Percentiles rank a stretch among this genome's conserved stretches.
Conservation (phyloP, 768 basidiomycete genomes). For the Lactarius trivialis region DNA sequence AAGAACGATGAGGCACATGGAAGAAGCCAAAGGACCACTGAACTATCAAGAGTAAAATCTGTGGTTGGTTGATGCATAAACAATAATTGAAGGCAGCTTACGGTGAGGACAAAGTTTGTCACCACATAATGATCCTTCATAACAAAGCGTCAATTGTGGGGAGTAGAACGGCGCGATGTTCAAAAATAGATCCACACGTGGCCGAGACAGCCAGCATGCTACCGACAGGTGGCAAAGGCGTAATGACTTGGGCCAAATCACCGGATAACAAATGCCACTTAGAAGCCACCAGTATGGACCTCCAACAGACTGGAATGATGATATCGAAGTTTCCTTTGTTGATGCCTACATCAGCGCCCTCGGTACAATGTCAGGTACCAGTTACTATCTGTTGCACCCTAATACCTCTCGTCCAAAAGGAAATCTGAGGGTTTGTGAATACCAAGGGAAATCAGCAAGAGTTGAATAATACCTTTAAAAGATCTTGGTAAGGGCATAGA, state of each 20-base stretch:
- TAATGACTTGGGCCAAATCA: neutral
- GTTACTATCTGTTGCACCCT: too few species aligned
- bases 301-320: too few species aligned
- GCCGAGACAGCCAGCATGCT: neutral
- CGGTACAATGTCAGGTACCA: too few species aligned
- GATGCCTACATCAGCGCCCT: too few species aligned
- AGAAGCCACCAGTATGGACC: too few species aligned
- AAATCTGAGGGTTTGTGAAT: too few species aligned
- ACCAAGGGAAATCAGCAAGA: too few species aligned
- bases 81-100: conserved; percentile 27
- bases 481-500: too few species aligned
- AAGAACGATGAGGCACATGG: conserved; percentile 60
- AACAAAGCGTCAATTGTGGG: conserved; percentile 33
- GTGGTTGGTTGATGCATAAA: neutral
- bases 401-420: too few species aligned
- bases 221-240: neutral
- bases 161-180: neutral
- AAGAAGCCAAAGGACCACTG: conserved; percentile 59
- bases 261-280: neutral
- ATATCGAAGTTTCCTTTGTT: too few species aligned
- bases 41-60: conserved; percentile 35
- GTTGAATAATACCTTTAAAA: too few species aligned
- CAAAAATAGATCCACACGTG: conserved; percentile 2
- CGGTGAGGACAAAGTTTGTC: conserved; percentile 62
- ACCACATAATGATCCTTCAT: conserved; percentile 80